Percentiles rank a stretch among this genome's conserved stretches.
These are phyloP conservation scores for Dactylellina leptospora DNA, from an alignment of 2,329 filamentous ascomycete genomes.

Conservation along the genomic window DNA sequence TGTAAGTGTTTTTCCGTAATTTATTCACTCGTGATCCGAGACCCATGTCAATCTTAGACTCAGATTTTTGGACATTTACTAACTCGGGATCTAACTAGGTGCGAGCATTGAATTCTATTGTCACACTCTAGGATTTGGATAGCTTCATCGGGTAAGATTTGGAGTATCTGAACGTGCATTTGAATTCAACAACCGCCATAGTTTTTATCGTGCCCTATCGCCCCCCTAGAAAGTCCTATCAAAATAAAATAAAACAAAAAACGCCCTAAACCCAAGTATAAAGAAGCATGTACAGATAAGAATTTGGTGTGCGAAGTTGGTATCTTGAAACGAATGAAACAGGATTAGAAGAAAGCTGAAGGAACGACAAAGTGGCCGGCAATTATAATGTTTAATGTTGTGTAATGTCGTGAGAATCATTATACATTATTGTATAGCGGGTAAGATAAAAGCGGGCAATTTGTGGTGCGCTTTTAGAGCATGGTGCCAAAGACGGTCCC, in stretches of 20 bases:
- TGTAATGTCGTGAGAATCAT: too few relatives aligned
- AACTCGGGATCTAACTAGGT: slow-evolving; percentile 7
- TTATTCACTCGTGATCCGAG: too few relatives aligned
- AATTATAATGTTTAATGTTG: too few relatives aligned
- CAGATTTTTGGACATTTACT: neutral
- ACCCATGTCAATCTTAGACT: neutral
- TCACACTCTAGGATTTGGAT: too few relatives aligned
- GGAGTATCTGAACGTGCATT: too few relatives aligned
- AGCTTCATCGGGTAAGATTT: too few relatives aligned
- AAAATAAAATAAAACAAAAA: slow-evolving; percentile 5
- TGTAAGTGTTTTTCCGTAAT: too few relatives aligned
- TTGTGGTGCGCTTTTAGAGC: neutral
- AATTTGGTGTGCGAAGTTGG: slow-evolving; percentile 8
- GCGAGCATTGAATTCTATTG: slow-evolving; percentile 21
- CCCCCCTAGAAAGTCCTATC: too few relatives aligned
- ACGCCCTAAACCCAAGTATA: slow-evolving; percentile 13
- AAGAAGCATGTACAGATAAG: slow-evolving; percentile 4
- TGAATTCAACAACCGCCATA: neutral
- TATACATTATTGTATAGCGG: slow-evolving; percentile 37
- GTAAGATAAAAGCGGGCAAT: neutral
- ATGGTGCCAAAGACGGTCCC: slow-evolving; percentile 30
- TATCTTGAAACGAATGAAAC: slow-evolving; percentile 27
- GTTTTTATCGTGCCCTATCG: neutral
- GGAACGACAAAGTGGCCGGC: neutral
- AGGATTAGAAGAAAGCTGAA: neutral